Conservation (phyloP, 805 yeast species). For the Saturnispora sanitii region DNA sequence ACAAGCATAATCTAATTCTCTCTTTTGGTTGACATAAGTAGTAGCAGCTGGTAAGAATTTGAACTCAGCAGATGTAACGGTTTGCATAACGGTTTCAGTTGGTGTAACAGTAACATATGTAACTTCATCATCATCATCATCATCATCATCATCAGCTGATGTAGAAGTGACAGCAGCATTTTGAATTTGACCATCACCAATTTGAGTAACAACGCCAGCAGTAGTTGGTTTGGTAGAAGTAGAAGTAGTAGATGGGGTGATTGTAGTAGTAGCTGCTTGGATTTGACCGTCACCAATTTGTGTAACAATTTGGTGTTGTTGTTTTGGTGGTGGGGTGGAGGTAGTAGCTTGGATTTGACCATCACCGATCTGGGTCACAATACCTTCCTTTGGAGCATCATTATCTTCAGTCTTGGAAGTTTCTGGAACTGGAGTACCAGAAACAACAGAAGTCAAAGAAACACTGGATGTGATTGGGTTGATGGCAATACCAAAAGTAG, state of each 20-base stretch:
- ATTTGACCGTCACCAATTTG: conserved; percentile 43
- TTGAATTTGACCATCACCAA: conserved; percentile 26
- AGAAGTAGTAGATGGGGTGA: conserved; percentile 6
- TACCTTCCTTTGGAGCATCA: conserved; percentile 26
- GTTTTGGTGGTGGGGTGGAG: conserved; percentile 16
- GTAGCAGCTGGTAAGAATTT: conserved; percentile 16
- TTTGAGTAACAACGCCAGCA: conserved; percentile 30
- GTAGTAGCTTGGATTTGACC: conserved; percentile 30
- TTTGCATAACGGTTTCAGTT: conserved; percentile 23
- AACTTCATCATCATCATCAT: conserved; percentile 19
- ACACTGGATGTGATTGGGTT: conserved; percentile 36
- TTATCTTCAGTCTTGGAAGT: conserved; percentile 36
- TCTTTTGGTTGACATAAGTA: conserved; percentile 19
- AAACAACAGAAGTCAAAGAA: conserved; percentile 15
- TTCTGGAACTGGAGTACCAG: conserved; percentile 8
- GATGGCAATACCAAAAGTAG: conserved; percentile 60
- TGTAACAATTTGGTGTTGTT: conserved; percentile 20
- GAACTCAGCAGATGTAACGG: conserved; percentile 19
- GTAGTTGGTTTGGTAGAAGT: conserved; percentile 7
- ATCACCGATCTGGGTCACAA: conserved; percentile 39
- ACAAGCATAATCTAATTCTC: conserved; percentile 32
- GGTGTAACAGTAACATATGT: conserved; percentile 23
- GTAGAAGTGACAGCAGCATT: conserved; percentile 3
- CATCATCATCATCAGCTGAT: conserved; percentile 16
- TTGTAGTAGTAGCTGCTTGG: conserved; percentile 11